A percentile compares a stretch with the other conserved stretches of the same genome.
These are phyloP conservation scores for Solanum gandarillasii DNA, from an alignment of 257 asterid genomes.

Conservation along the genomic window DNA sequence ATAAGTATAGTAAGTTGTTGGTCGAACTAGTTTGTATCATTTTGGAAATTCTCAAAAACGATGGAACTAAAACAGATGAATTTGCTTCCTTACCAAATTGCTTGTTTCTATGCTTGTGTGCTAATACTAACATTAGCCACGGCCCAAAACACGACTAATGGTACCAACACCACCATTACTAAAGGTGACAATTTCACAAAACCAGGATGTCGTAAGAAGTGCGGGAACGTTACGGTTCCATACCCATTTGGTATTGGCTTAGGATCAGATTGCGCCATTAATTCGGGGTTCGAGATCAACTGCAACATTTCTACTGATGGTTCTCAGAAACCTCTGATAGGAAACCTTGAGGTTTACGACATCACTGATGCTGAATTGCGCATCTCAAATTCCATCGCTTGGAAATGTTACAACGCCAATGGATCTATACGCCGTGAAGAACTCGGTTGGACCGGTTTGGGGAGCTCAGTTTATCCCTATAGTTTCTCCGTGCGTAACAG, in stretches of 20 bases:
- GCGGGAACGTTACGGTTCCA: constrained; percentile 35
- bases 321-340: too few species aligned
- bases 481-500: background rate
- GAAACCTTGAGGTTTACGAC: too few species aligned
- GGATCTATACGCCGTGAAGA: constrained; percentile 2
- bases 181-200: background rate
- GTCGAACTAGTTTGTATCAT: background rate
- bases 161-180: too few species aligned
- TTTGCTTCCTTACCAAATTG: background rate
- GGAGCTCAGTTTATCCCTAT: background rate
- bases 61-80: background rate
- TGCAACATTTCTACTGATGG: constrained; percentile 10
- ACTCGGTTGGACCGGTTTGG: too few species aligned
- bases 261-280: constrained; percentile 13
- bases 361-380: too few species aligned
- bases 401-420: constrained; percentile 15
- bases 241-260: constrained; percentile 38
- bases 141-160: background rate
- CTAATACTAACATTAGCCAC: background rate
- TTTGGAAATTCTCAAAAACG: background rate
- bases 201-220: constrained; percentile 26
- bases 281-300: constrained; percentile 14
- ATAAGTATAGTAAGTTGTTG: background rate
- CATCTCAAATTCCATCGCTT: too few species aligned
- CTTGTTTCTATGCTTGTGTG: background rate